Base-by-base conservation (phyloP, 2,329 filamentous ascomycete genomes). In the Ophiocordyceps polyrhachis-furcata region DNA sequence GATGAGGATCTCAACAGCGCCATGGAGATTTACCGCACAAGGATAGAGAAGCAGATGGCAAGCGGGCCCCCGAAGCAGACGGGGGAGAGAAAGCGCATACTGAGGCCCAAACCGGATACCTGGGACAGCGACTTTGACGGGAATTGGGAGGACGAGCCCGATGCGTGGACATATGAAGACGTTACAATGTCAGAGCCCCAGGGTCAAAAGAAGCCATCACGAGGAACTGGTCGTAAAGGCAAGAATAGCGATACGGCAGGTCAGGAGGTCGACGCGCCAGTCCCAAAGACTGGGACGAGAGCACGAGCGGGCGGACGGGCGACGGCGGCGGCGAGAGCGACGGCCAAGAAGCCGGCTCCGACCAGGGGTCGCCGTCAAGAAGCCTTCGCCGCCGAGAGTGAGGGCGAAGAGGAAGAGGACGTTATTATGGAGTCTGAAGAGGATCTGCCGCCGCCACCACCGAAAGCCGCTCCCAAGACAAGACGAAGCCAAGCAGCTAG, bases 41-140 rank as follows among this genome's bases (percentile, higher is more conserved):
- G 76, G 51, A 70, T 83, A 47, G 88, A 89, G 59, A 74, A 79
- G 43, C 64, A 77, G 53, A 89, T 87, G 55, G 69, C 71, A 13
- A 74, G 73, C 15, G 84, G 41, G 57, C 76, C 35, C 43, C 40
- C 71, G 69, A 53, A 42, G 13, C 48, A 45, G 32, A 13, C 23
- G n/a, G 29, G 41, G 38, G 47, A 76, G 68, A 50, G 57, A 13
- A 60, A 58, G 31, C 54, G 62, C 5, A 53, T 62, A 8, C 68
- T 83, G 48, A 89, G 83, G 57, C 79, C 84, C 0, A 84, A 79
- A 58, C 89, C 89, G 1, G 73, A 76, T 12, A 70, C 69, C 2
- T 96, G 88, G 87, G 86, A 96, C 56, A 84, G 77, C n/a, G 89
- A 96, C 51, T 66, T 88, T 23, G 81, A 94, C 43, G 91, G 88